Evolutionary conservation across 257 asterid species (phyloP).

Genomic region (Scutellaria minor): DNA sequence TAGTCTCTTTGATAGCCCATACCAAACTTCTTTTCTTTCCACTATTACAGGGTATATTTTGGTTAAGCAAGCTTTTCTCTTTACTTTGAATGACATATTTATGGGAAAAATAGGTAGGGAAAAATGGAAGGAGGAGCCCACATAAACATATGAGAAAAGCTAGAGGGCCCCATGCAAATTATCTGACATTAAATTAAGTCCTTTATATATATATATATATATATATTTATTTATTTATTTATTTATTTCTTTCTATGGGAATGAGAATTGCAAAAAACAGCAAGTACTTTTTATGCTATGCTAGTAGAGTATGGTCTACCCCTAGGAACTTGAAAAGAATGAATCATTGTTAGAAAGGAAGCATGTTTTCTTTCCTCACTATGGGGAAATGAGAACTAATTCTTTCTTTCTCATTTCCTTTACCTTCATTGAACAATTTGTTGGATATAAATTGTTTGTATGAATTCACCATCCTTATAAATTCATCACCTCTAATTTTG

Average conservation of each 20-base stretch:
- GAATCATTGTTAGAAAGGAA: slow-evolving; percentile 42
- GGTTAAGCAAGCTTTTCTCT: slow-evolving; percentile 13
- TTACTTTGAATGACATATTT: slow-evolving; percentile 7
- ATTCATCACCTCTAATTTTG: no score
- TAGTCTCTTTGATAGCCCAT: neutral
- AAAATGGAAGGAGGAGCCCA: slow-evolving; percentile 15
- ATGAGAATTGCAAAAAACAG: slow-evolving; percentile 11
- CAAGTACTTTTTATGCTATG: neutral
- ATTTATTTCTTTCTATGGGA: neutral
- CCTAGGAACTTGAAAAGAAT: slow-evolving; percentile 42
- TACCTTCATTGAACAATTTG: no score
- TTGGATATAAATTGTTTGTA: no score
- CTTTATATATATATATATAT: neutral
- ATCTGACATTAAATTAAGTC: slow-evolving; percentile 9
- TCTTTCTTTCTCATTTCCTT: neutral
- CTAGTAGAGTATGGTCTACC: slow-evolving; percentile 21
- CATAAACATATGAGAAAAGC: neutral
- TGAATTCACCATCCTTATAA: no score
- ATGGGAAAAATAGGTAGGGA: neutral
- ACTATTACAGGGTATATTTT: slow-evolving; percentile 1
- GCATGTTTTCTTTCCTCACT: slow-evolving; percentile 33
- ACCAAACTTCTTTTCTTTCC: neutral
- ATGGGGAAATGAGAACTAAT: slow-evolving; percentile 32
- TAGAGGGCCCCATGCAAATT: slow-evolving; percentile 29
- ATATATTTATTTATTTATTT: neutral